phyloP scores from a whole-genome alignment of 2,329 filamentous ascomycete species.

The Colletotrichum sp. region DNA sequence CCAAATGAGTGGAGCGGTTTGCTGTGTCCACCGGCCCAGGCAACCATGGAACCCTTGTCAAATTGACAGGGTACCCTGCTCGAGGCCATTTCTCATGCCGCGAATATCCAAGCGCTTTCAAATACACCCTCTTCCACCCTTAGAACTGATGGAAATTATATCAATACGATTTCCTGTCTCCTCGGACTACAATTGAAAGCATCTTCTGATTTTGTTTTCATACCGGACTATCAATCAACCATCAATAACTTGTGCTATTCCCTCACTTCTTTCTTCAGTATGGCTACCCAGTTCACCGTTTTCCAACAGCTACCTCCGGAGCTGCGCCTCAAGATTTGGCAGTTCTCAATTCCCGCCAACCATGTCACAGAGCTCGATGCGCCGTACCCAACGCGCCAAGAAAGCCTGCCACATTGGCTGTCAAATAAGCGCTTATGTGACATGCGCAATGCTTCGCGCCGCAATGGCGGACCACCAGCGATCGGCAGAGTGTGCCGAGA shows the following conservation, averaged over 20 bases:
- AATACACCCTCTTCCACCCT: background rate
- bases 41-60: background rate
- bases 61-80: background rate
- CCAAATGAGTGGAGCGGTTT: background rate
- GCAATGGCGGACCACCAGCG: background rate
- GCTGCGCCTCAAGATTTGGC: background rate
- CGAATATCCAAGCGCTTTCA: background rate
- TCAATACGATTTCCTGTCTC: background rate
- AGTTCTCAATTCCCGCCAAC: background rate
- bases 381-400: background rate
- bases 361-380: background rate
- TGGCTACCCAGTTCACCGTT: background rate
- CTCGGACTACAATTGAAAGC: background rate
- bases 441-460: background rate
- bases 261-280: background rate
- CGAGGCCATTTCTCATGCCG: background rate
- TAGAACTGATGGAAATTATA: rapidly evolving
- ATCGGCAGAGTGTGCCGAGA: background rate
- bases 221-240: background rate
- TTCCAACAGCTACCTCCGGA: background rate
- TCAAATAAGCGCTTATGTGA: background rate
- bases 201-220: background rate
- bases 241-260: rapidly evolving
- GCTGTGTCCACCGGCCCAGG: background rate
- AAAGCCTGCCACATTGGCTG: background rate